These are phyloP conservation scores for Rhizoctonia solani DNA, from an alignment of 1,284 basidiomycete species.

Conservation along the genomic window DNA sequence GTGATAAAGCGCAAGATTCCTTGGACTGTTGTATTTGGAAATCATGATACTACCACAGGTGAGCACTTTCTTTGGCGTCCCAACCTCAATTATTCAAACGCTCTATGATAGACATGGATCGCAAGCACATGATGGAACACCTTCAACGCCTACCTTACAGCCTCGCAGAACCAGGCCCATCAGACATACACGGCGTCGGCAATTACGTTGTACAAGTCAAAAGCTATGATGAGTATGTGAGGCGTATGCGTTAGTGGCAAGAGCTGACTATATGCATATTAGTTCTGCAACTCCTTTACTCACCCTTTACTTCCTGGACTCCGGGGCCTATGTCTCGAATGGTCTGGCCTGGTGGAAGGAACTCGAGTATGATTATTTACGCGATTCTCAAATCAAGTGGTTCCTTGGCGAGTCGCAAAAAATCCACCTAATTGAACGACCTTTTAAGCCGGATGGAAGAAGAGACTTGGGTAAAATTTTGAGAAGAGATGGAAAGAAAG, in stretches of 20 bases:
- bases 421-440: constrained; percentile 75
- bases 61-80: constrained; percentile 43
- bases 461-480: constrained; percentile 70
- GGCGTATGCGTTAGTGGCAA: constrained; percentile 1
- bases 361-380: constrained; percentile 68
- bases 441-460: constrained; percentile 74
- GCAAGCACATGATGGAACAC: constrained; percentile 66
- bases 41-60: constrained; percentile 66
- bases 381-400: constrained; percentile 83
- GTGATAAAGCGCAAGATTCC: constrained; percentile 78
- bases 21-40: constrained; percentile 91
- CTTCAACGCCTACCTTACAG: constrained; percentile 85
- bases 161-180: constrained; percentile 77
- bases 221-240: constrained; percentile 72
- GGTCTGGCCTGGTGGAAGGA: constrained; percentile 62
- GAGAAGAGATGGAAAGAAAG: constrained; percentile 46
- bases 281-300: constrained; percentile 86
- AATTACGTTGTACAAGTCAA: constrained; percentile 81
- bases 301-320: constrained; percentile 93
- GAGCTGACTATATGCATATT: constrained; percentile 34
- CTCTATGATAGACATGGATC: constrained; percentile 50
- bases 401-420: constrained; percentile 76
- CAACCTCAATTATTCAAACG: constrained; percentile 54
- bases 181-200: constrained; percentile 80
- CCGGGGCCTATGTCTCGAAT: constrained; percentile 72